phyloP scores from a whole-genome alignment of 116 monocot genomes.

The Cymodocea nodosa region DNA sequence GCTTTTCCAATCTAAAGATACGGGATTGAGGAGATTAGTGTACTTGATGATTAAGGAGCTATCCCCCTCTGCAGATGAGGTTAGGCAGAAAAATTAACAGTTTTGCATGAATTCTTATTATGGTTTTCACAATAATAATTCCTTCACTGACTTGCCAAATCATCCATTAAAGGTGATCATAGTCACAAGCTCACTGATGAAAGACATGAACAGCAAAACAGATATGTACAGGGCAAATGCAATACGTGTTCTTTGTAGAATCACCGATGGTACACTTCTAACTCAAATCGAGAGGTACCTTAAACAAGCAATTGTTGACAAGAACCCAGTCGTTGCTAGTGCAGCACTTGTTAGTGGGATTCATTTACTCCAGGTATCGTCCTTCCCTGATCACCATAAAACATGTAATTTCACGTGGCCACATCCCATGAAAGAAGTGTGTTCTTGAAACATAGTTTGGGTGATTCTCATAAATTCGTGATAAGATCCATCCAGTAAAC shows the following conservation, averaged over 20 bases:
- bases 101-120: no score
- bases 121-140: no score
- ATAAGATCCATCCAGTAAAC: no score
- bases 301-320: constrained; percentile 98
- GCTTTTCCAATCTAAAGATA: constrained; percentile 89
- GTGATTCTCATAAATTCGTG: no score
- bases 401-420: no score
- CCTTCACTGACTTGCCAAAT: neutral
- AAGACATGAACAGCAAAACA: constrained; percentile 99
- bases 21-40: constrained; percentile 84
- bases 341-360: constrained; percentile 97
- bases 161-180: constrained; percentile 60
- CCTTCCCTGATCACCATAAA: no score
- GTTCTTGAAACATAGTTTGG: no score
- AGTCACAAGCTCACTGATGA: constrained; percentile 98
- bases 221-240: constrained; percentile 99
- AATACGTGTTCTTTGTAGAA: constrained; percentile 93
- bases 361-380: constrained; percentile 87
- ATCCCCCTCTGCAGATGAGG: constrained; percentile 96
- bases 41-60: constrained; percentile 98
- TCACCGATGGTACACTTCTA: constrained; percentile 85
- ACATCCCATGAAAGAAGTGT: neutral
- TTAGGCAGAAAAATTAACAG: constrained; percentile 5
- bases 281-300: constrained; percentile 98
- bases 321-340: constrained; percentile 97